Evolutionary conservation across 148 eudicot genomes (phyloP), one percentile per base, ranked within the genome.

Genomic region (Spergularia marina): DNA sequence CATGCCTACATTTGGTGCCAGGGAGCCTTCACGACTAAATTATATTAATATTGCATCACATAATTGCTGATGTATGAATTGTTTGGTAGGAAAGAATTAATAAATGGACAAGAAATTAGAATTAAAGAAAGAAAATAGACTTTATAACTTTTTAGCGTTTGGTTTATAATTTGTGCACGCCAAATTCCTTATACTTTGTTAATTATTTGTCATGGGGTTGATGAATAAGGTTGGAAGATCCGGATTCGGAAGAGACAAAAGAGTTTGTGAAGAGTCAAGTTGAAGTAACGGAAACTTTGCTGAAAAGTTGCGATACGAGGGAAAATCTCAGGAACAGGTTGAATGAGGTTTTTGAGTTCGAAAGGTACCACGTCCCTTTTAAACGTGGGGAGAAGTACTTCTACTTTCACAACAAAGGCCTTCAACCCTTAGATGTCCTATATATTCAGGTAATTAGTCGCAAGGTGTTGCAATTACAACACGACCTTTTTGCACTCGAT

Each of bases 381-480:
- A 84, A 88, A 76, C 88, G 83, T 30, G 94, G 86, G 12, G 63
- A 88, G 10, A 90, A 88, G 74, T 90, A 82, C 75, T 95, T 95
- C 65, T 92, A 86, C 84, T 92, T 84, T 78, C 91, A 90, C 36
- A 95, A 95, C 79, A 82, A 92, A 25, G 98, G 98, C 55, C 89
- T 95, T 67, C 94, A 90, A 56, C 89, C 96, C 12, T 91, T 87
- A 39, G 84, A 82, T 63, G 91, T 92, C 34, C 89, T 95, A 59
- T 95, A 83, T 62, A 79, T 90, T 70, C 97, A 92, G 97, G 97
- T 91, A 65, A 49, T 53, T 69, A 15, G 12, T 34, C 3, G 49
- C 10, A 44, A 44, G 7, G 49, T 44, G 49, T 44, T 44, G 49
- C 8, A 44, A 3, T 44, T 44, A 9, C 49, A 44, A 41, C 44